These are phyloP conservation scores for Omphalotus guepiniiformis DNA, from an alignment of 768 basidiomycete species.

Conservation along the genomic window DNA sequence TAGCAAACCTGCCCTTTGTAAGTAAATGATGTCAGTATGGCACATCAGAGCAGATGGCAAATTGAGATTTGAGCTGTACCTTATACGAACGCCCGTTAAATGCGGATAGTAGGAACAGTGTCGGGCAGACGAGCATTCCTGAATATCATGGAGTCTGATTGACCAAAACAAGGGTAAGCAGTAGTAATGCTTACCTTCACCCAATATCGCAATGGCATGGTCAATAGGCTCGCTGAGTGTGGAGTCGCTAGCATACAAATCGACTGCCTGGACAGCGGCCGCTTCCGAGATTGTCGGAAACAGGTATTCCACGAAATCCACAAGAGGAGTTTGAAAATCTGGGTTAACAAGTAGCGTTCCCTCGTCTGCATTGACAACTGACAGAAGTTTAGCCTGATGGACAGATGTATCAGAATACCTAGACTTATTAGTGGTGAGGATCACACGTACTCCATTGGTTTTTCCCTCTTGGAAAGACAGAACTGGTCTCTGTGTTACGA, in stretches of 20 bases:
- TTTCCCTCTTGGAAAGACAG: conserved; percentile 30
- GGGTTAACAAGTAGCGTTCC: conserved; percentile 36
- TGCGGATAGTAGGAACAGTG: conserved; percentile 25
- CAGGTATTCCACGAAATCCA: conserved; percentile 30
- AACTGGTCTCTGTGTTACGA: conserved; percentile 41
- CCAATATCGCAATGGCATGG: conserved; percentile 32
- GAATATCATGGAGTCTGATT: background rate
- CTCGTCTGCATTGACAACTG: conserved; percentile 33
- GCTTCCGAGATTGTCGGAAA: conserved; percentile 32
- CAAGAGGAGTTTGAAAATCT: conserved; percentile 19
- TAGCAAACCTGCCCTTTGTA: conserved; percentile 29
- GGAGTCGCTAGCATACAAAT: conserved; percentile 25
- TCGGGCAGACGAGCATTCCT: conserved; percentile 34
- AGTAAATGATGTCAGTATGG: conserved; percentile 38
- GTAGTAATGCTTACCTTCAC: conserved; percentile 29
- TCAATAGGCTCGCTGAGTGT: conserved; percentile 26
- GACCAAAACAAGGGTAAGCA: background rate
- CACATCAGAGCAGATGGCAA: conserved; percentile 24
- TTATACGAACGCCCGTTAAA: conserved; percentile 28
- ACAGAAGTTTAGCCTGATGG: conserved; percentile 25
- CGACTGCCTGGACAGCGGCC: conserved; percentile 20
- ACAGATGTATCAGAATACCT: background rate
- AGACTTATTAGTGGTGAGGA: background rate
- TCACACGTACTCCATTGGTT: conserved; percentile 40
- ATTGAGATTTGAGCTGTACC: conserved; percentile 21